Conservation (phyloP, 2,329 filamentous ascomycete genomes). For the Phyllosticta citrichinensis region DNA sequence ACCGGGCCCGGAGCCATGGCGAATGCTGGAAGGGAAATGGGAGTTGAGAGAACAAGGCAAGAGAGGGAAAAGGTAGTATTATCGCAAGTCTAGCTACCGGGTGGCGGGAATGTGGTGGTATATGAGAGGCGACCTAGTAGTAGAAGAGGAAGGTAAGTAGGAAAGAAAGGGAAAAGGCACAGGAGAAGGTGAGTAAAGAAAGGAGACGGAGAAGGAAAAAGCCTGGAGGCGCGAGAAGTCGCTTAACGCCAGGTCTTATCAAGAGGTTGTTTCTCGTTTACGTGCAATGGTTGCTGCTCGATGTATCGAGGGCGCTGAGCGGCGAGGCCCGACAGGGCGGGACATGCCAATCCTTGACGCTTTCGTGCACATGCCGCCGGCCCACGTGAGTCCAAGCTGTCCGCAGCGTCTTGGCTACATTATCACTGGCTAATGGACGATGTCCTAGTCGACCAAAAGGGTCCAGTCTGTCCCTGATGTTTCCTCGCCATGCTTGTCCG, state of each 20-base stretch:
- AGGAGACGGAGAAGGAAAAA: background rate
- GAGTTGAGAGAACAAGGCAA: background rate
- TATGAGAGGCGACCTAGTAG: background rate
- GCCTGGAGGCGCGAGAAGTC: background rate
- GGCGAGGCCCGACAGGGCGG: conserved; percentile 11
- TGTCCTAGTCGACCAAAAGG: background rate
- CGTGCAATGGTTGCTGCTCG: background rate
- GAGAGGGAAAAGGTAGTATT: background rate
- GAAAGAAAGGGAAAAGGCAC: background rate
- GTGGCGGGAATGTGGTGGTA: background rate
- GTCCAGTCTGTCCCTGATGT: background rate
- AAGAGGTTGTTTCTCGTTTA: conserved; percentile 1
- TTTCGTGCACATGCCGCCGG: background rate
- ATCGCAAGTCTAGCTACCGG: background rate
- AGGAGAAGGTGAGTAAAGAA: background rate
- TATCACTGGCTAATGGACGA: background rate
- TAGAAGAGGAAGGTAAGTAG: background rate
- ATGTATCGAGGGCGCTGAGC: conserved; percentile 5
- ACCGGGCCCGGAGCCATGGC: conserved; percentile 51
- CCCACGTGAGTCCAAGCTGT: conserved; percentile 6
- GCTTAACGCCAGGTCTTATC: conserved; percentile 8
- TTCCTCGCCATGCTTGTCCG: background rate
- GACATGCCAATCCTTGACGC: background rate
- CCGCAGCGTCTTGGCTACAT: background rate
- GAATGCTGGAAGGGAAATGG: background rate